Percentiles rank a stretch among this genome's conserved stretches.
These are phyloP conservation scores for Nigrograna mackinnonii DNA, from an alignment of 2,329 filamentous ascomycete species.

Conservation along the genomic window DNA sequence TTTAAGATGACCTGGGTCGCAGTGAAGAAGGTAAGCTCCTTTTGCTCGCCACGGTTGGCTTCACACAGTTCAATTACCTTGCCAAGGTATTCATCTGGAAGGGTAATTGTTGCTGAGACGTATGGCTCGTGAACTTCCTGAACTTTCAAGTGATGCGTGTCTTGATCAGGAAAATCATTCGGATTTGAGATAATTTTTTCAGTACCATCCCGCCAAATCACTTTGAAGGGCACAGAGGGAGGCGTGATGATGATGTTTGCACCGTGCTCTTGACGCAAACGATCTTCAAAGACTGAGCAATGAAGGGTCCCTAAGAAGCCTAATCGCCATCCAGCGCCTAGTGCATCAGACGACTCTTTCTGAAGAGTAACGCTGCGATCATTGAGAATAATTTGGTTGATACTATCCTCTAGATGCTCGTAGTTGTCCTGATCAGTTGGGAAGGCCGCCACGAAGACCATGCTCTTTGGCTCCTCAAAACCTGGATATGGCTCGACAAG, in stretches of 20 bases:
- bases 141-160: slow-evolving; percentile 57
- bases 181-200: slow-evolving; percentile 84
- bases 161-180: slow-evolving; percentile 81
- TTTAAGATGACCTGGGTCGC: slow-evolving; percentile 91
- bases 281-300: slow-evolving; percentile 98
- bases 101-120: slow-evolving; percentile 81
- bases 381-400: slow-evolving; percentile 90
- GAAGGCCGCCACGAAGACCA: slow-evolving; percentile 98
- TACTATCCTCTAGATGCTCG: slow-evolving; percentile 86
- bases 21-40: slow-evolving; percentile 88
- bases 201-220: slow-evolving; percentile 76
- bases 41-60: slow-evolving; percentile 82
- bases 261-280: slow-evolving; percentile 90
- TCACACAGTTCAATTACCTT: slow-evolving; percentile 96
- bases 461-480: slow-evolving; percentile 96
- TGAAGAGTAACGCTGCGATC: slow-evolving; percentile 92
- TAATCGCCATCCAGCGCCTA: slow-evolving; percentile 91
- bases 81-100: slow-evolving; percentile 92
- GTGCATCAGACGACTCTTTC: slow-evolving; percentile 91
- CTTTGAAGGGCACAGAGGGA: slow-evolving; percentile 89
- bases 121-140: slow-evolving; percentile 72
- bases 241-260: slow-evolving; percentile 96
- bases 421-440: slow-evolving; percentile 91
- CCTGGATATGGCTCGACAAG: slow-evolving; percentile 81
- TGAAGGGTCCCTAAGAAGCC: slow-evolving; percentile 96